phyloP scores from a whole-genome alignment of 169 alveolate species.

The Plasmodium malariae region DNA sequence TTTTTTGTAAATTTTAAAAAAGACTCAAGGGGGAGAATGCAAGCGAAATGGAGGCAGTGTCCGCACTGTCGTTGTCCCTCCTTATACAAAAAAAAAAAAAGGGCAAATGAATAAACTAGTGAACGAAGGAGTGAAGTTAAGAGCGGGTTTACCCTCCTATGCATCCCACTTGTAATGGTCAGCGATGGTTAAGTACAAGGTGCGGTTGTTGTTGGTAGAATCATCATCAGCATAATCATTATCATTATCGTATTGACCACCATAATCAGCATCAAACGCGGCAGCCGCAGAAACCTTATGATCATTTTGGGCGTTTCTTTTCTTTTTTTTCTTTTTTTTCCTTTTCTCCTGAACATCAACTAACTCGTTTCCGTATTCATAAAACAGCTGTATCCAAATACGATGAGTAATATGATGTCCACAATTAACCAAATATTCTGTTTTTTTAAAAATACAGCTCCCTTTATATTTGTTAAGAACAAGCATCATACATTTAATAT shows the following conservation, averaged over 20 bases:
- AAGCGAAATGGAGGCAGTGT: too few relatives aligned
- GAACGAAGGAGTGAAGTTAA: too few relatives aligned
- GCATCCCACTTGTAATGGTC: constrained; percentile 86
- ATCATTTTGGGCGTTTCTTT: not conserved
- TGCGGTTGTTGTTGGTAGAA: constrained; percentile 75
- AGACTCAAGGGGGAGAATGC: too few relatives aligned
- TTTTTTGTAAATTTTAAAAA: too few relatives aligned
- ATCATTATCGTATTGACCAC: not conserved
- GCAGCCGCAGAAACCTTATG: too few relatives aligned
- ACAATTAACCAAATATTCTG: constrained; percentile 84
- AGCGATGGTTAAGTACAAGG: constrained; percentile 83
- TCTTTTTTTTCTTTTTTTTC: constrained; percentile 23
- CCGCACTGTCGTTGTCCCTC: too few relatives aligned
- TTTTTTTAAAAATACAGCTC: constrained; percentile 70
- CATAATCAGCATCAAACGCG: not conserved
- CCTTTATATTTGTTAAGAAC: constrained; percentile 52
- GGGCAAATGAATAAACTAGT: too few relatives aligned
- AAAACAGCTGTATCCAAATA: constrained; percentile 84
- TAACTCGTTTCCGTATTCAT: constrained; percentile 81
- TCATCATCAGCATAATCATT: not conserved
- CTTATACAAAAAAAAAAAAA: too few relatives aligned
- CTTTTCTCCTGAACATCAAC: not conserved
- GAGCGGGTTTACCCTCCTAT: not conserved
- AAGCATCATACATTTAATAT: constrained; percentile 60
- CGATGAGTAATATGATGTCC: constrained; percentile 86